Percentiles rank a stretch among this genome's conserved stretches.
Evolutionary conservation across 2,329 filamentous ascomycete species (phyloP).

Genomic region (Malbranchea cinnamomea): DNA sequence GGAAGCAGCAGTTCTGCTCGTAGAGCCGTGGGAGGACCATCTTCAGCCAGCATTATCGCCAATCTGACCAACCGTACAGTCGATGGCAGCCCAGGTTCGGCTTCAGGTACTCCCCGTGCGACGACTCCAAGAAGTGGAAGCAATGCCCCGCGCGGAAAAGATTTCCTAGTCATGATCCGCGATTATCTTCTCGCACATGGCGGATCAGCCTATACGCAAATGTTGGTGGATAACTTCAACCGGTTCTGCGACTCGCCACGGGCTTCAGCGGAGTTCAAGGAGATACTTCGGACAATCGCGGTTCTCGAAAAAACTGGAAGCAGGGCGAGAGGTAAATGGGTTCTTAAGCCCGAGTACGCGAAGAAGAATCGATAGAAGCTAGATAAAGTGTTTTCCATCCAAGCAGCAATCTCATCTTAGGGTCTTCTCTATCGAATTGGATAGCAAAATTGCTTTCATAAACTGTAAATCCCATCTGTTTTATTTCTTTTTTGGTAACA

Average conservation of each 20-base stretch:
- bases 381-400: too few species aligned
- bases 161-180: constrained; percentile 59
- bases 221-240: constrained; percentile 82
- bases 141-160: constrained; percentile 33
- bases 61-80: constrained; percentile 20
- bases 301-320: constrained; percentile 44
- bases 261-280: constrained; percentile 66
- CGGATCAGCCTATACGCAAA: constrained; percentile 65
- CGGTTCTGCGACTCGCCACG: constrained; percentile 55
- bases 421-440: too few species aligned
- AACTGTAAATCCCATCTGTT: too few species aligned
- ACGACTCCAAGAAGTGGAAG: constrained; percentile 20
- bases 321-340: constrained; percentile 40
- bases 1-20: constrained; percentile 21
- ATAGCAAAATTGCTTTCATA: too few species aligned
- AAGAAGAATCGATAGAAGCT: constrained; percentile 11
- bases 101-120: constrained; percentile 13
- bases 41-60: constrained; percentile 25
- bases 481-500: too few species aligned
- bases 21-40: constrained; percentile 22
- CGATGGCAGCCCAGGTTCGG: constrained; percentile 4
- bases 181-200: constrained; percentile 66
- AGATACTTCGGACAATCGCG: constrained; percentile 63
- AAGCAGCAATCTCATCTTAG: too few species aligned
- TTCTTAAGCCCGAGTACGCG: constrained; percentile 42